phyloP scores from a whole-genome alignment of 2,329 filamentous ascomycete genomes.

The Fusarium keratoplasticum region DNA sequence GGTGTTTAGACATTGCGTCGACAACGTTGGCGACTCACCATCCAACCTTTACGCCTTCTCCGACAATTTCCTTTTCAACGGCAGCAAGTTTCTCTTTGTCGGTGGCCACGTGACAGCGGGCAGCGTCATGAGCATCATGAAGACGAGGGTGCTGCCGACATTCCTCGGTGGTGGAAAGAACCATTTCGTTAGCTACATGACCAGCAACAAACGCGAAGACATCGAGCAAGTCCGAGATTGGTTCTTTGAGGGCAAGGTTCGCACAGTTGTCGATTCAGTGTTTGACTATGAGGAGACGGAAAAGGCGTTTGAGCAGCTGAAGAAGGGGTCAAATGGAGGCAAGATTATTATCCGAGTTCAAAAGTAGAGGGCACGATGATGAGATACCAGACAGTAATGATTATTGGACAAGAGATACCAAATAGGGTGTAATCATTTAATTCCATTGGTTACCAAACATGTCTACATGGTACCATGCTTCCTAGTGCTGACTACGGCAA shows the following conservation, averaged over 20 bases:
- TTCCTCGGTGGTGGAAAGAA: constrained; percentile 56
- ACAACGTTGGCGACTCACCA: constrained; percentile 67
- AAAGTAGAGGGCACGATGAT: neutral
- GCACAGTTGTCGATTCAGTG: constrained; percentile 64
- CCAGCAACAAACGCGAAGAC: constrained; percentile 57
- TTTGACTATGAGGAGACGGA: constrained; percentile 67
- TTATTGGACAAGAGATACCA: neutral
- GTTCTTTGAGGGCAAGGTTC: constrained; percentile 69
- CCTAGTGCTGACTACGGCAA: neutral
- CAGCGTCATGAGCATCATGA: constrained; percentile 39
- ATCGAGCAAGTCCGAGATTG: constrained; percentile 63
- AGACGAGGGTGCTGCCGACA: constrained; percentile 45
- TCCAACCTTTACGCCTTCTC: constrained; percentile 64
- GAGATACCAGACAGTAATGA: constrained; percentile 25
- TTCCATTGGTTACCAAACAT: neutral
- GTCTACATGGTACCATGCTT: neutral
- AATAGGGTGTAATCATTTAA: neutral
- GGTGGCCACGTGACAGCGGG: constrained; percentile 52
- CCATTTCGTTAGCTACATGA: constrained; percentile 55
- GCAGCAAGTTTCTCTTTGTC: constrained; percentile 64
- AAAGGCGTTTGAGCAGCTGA: constrained; percentile 69
- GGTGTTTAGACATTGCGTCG: constrained; percentile 65
- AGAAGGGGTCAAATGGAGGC: constrained; percentile 67
- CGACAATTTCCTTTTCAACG: constrained; percentile 60
- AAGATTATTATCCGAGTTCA: constrained; percentile 64